Conservation (phyloP, 2,329 filamentous ascomycete species). For the Paecilomyces fulvus region DNA sequence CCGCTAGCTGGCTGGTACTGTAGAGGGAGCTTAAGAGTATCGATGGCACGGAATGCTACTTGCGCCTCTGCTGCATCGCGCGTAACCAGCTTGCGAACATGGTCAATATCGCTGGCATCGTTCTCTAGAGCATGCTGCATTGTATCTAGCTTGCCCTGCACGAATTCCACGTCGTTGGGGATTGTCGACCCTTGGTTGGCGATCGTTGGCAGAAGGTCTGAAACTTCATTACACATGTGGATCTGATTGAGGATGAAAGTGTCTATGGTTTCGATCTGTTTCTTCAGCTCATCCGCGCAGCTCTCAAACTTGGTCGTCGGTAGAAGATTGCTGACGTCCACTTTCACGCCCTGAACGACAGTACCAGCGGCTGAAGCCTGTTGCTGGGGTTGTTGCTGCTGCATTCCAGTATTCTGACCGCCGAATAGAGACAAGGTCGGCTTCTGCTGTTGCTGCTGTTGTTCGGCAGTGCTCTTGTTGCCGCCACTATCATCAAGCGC, state of each 20-base stretch:
- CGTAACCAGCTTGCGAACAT: constrained; percentile 49
- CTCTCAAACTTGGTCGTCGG: constrained; percentile 89
- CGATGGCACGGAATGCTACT: constrained; percentile 63
- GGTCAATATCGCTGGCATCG: constrained; percentile 53
- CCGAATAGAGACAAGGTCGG: constrained; percentile 33
- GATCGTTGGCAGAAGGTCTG: constrained; percentile 59
- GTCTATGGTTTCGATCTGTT: constrained; percentile 69
- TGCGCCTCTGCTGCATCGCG: constrained; percentile 63
- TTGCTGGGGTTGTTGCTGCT: constrained; percentile 22
- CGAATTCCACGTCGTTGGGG: constrained; percentile 56
- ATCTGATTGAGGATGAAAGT: constrained; percentile 73
- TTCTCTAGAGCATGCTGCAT: constrained; percentile 56
- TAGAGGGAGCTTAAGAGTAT: constrained; percentile 63
- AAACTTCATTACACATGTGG: constrained; percentile 61
- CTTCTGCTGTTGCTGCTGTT: constrained; percentile 39
- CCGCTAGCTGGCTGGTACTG: constrained; percentile 48
- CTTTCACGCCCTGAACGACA: constrained; percentile 61
- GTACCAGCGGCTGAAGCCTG: constrained; percentile 23
- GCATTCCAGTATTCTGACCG: constrained; percentile 20
- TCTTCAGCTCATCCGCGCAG: constrained; percentile 71
- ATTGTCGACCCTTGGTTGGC: constrained; percentile 57
- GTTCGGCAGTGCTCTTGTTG: constrained; percentile 14
- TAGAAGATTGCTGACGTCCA: constrained; percentile 69
- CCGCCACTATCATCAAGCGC: constrained; percentile 12
- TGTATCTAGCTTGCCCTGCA: constrained; percentile 53